Evolutionary conservation across 768 basidiomycete species (phyloP), one percentile per base, ranked within the genome.

Genomic region (Russula brevipes): DNA sequence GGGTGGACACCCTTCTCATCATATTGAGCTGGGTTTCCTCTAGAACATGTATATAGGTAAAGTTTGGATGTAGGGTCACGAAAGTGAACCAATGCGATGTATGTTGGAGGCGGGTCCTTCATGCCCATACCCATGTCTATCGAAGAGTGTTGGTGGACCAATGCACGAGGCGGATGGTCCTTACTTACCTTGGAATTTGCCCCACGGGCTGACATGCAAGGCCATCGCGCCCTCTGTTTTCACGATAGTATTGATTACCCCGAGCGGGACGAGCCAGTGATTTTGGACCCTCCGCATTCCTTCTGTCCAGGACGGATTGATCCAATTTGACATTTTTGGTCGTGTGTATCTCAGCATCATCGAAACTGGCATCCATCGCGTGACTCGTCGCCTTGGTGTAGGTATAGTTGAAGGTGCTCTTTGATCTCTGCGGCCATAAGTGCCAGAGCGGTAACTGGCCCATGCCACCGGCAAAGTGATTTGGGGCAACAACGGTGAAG

Each of bases 211-310:
- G 44, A 79, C 39, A 1, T 78, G 73, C 59, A 80, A 66, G 1
- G 72, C 79, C 19, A 73, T 72, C n/a, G 70, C 69, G 1, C 81
- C 80, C 38, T 79, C 69, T 2, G 77, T 74, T 2, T 70, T 61
- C 24, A 64, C 57, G 38, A 79, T 72, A 7, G 76, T 76, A 17
- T 74, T 68, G 44, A 76, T 64, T 47, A 77, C 74, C 62, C 77
- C 74, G 17, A 77, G 70, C 2, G 71, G 64, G 71, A 82, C 80
- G 5, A 77, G 72, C 2, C 71, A 65, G 10, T 81, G 72, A 70
- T 79, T 79, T 68, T 79, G 76, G 73, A 74, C 2, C 81, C 80
- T 5, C 81, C 80, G 70, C 78, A 83, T 57, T 73, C 71, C 70
- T 24, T 81, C 79, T 31, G 73, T 77, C 30, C 78, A 74, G 73